A percentile compares a stretch with the other conserved stretches of the same genome.
phyloP scores from a whole-genome alignment of 805 yeast species.

The Groenewaldozyma salmanticensis region DNA sequence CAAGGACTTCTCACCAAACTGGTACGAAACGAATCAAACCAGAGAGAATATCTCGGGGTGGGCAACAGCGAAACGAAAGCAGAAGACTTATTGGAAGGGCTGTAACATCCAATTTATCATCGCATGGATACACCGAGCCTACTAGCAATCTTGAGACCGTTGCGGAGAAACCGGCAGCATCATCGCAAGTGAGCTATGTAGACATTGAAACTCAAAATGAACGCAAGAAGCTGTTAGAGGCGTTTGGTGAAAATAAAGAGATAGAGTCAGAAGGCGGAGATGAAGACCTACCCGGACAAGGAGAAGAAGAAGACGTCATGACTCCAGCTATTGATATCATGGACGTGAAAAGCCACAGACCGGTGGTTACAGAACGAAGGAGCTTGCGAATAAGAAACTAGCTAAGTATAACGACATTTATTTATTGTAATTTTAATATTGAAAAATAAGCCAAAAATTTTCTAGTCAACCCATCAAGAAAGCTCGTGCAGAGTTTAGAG shows the following conservation, averaged over 20 bases:
- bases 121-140: neutral
- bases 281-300: slow-evolving; percentile 12
- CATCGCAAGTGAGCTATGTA: slow-evolving; percentile 18
- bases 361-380: neutral
- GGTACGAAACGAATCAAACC: no score
- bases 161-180: neutral
- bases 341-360: neutral
- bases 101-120: neutral
- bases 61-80: neutral
- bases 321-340: slow-evolving; percentile 15
- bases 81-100: slow-evolving; percentile 7
- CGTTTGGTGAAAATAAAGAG: slow-evolving; percentile 15
- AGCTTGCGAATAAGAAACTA: neutral
- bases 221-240: slow-evolving; percentile 13
- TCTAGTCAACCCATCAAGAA: slow-evolving; percentile 36
- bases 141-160: neutral
- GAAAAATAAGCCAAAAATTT: neutral
- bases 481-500: slow-evolving; percentile 61
- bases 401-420: neutral
- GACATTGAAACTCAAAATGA: slow-evolving; percentile 16
- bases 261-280: no score
- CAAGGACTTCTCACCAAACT: no score
- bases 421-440: slow-evolving; percentile 1
- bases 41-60: no score
- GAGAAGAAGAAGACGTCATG: slow-evolving; percentile 9